Percentiles rank a stretch among this genome's conserved stretches.
Evolutionary conservation across 148 eudicot genomes (phyloP).

Genomic region (Vaccinium macrocarpon): DNA sequence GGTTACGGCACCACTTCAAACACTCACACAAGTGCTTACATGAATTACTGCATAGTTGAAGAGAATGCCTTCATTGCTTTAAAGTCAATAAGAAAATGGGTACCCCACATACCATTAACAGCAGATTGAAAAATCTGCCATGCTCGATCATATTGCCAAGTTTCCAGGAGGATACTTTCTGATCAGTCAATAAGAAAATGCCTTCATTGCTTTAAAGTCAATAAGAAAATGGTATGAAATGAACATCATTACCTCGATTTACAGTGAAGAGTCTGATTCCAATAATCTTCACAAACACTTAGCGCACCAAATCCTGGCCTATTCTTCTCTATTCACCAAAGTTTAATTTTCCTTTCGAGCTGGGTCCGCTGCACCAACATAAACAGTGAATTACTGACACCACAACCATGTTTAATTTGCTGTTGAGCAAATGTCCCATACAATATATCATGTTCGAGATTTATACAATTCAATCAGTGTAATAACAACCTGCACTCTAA

Average conservation of each 20-base stretch:
- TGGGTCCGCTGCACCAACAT: neutral
- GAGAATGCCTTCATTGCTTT: neutral
- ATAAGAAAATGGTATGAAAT: neutral
- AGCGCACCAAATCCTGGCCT: neutral
- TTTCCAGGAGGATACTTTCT: neutral
- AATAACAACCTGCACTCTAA: neutral
- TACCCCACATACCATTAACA: constrained; percentile 1
- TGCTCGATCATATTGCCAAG: neutral
- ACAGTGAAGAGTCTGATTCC: neutral
- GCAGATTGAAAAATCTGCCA: neutral
- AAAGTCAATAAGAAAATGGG: constrained; percentile 1
- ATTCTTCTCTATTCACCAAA: neutral
- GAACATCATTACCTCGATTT: neutral
- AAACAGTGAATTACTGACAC: neutral
- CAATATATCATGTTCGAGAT: neutral
- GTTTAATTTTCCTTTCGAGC: neutral
- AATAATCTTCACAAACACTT: neutral
- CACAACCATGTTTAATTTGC: neutral
- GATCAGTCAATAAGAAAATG: neutral
- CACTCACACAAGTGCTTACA: neutral
- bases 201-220: no score
- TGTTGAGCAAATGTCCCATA: neutral
- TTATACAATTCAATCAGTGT: neutral
- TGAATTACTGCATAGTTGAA: constrained; percentile 8
- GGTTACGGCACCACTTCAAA: neutral